Evolutionary conservation across 495 filamentous ascomycete species (phyloP), one percentile per base, ranked within the genome.

Genomic region (Penicillium macrosclerotiorum): DNA sequence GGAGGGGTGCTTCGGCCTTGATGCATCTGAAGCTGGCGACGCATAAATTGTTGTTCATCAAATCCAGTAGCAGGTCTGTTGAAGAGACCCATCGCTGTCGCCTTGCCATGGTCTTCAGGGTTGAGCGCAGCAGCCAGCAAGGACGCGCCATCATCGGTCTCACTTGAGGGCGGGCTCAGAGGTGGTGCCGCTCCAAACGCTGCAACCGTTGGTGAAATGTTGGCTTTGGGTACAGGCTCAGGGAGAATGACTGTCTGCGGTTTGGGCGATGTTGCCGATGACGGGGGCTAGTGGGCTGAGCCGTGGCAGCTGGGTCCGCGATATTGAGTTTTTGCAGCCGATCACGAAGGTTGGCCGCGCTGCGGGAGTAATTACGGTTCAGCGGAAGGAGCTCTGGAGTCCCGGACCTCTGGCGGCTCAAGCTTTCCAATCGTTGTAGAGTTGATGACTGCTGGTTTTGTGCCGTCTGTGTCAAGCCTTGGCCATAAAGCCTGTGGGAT

Each of bases 41-140:
- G 84, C 7, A 85, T 79, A 46, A 91, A 96, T 53, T 88, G 86
- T 27, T 85, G 80, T 54, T 96, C 90, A 53, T 93, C 86, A 42
- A 90, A 95, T 7, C 78, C 73, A 30, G 84, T 78, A 16, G 63
- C 69, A 2, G 90, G 88, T 51, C 89, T 89, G 42, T 90, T 84
- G 68, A 95, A 95, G 1, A 89, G 75, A 12, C 88, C 88, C 64
- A 89, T 75, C 4, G 88, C 88, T 1, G 90, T 94, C 9, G 90
- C 88, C 64, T 94, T 94, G 14, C 88, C 89, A 30, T 79, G 69
- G 51, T 95, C 90, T 49, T 83, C 84, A 0, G 88, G 85, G 47
- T 88, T 81, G 8, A 92, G 73, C 11, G 86, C 68, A 7, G 67
- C 65, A 2, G 73, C 66, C 37, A 81, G 62, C 11, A 84, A 64